Evolutionary conservation across 2,329 filamentous ascomycete species (phyloP), one percentile per base, ranked within the genome.

Genomic region (Colletotrichum horii): DNA sequence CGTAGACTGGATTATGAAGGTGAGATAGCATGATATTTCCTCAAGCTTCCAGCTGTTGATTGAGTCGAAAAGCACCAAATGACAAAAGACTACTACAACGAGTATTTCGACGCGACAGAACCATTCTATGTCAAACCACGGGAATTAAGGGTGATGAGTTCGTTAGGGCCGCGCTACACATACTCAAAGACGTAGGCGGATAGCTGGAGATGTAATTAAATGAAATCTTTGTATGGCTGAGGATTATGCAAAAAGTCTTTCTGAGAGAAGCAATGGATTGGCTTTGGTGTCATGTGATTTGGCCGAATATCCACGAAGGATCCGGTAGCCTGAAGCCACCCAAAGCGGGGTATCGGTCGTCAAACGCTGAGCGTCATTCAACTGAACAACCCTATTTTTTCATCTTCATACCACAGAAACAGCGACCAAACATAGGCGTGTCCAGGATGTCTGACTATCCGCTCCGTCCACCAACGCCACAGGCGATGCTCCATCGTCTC

Each of bases 401-500:
- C n/a, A 22, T 52, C 43, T 22, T 43, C 16, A 2, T 22, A 22
- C 6, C 24, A 22, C n/a, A 52, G 11, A 2, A 52, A 52, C 43
- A 1, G n/a, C 43, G 43, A 52, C n/a, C 43, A 8, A 1, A 22
- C 0, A 14, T 22, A 11, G 12, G 12, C 6, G 43, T 2, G n/a
- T 22, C 1, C 19, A 61, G 9, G 24, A 64, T 64, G 32, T n/a
- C 61, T 22, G 61, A 64, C 32, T 64, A 64, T 26, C 32, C 61
- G 34, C 43, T 64, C 2, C 61, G 32, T 1, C 61, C 61, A 24
- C 61, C 61, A 4, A 64, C 66, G 66, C 48, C 66, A 11, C 66
- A 64, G 61, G 61, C 61, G 32, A 64, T 64, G 61, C 34, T 81
- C 19, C 80, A 81, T 43, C 80, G 79, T 15, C 75, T 80, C 6